Conservation (phyloP, 129 eudicot species). For the Smallanthus sonchifolius region DNA sequence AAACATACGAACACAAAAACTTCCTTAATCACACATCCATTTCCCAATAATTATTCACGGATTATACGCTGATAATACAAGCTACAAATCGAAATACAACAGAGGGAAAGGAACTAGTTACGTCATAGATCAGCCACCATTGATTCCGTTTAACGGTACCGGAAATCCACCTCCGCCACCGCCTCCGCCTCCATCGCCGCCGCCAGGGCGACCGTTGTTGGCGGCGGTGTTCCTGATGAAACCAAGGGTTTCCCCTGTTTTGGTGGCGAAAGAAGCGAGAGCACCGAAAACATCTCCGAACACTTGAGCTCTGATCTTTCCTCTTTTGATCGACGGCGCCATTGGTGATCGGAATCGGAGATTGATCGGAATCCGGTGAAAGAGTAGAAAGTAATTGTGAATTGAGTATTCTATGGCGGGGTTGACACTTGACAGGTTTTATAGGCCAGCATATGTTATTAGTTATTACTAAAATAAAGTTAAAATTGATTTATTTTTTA, state of each 20-base stretch:
- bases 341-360: conserved; percentile 5
- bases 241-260: conserved; percentile 4
- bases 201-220: background rate
- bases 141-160: background rate
- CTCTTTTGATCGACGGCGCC: conserved; percentile 23
- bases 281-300: background rate
- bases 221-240: background rate
- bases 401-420: background rate
- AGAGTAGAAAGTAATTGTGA: background rate
- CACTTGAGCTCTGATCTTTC: conserved; percentile 24
- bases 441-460: no score
- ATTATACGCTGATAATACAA: background rate
- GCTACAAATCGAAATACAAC: background rate
- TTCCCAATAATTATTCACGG: conserved; percentile 9
- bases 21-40: no score
- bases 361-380: background rate
- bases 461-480: no score
- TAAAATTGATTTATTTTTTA: no score
- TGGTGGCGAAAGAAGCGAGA: conserved; percentile 2
- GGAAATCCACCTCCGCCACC: background rate
- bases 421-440: background rate
- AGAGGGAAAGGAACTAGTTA: background rate
- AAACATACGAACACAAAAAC: background rate
- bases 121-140: conserved; percentile 7
- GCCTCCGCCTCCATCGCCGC: background rate